Evolutionary conservation across 2,329 filamentous ascomycete genomes (phyloP).

Genomic region (Penicillium palitans): DNA sequence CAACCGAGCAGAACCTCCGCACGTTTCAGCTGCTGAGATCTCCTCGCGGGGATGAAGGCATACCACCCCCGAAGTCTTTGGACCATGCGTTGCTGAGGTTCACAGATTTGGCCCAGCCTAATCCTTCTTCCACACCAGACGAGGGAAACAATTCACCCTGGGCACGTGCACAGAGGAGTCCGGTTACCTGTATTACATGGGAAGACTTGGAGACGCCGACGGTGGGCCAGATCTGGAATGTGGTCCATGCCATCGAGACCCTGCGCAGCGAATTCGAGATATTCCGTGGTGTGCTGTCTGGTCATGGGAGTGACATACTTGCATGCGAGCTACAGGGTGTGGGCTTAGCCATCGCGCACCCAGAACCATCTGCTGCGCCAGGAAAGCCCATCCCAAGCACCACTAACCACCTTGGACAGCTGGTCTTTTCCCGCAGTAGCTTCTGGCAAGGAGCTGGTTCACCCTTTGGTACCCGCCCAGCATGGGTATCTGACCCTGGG

Average conservation of each 20-base stretch:
- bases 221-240: conserved; percentile 42
- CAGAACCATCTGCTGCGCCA: conserved; percentile 41
- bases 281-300: conserved; percentile 37
- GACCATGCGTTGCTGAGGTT: conserved; percentile 34
- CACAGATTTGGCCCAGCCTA: conserved; percentile 28
- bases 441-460: conserved; percentile 71
- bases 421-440: conserved; percentile 53
- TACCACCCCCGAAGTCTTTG: conserved; percentile 26
- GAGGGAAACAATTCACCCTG: conserved; percentile 42
- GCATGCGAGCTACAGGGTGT: conserved; percentile 34
- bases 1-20: conserved; percentile 13
- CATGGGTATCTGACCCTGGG: conserved; percentile 56
- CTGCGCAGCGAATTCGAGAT: conserved; percentile 34
- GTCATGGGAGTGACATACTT: conserved; percentile 28
- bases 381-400: conserved; percentile 33
- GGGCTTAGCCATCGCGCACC: conserved; percentile 48
- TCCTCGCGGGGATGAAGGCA: conserved; percentile 21
- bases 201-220: conserved; percentile 29
- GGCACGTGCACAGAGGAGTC: conserved; percentile 37
- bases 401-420: conserved; percentile 40
- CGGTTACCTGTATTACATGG: conserved; percentile 38
- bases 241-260: conserved; percentile 41
- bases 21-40: conserved; percentile 23
- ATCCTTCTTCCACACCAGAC: conserved; percentile 22
- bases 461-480: conserved; percentile 62